These are phyloP conservation scores for Cinchona pubescens DNA, from an alignment of 257 asterid genomes.

Conservation along the genomic window DNA sequence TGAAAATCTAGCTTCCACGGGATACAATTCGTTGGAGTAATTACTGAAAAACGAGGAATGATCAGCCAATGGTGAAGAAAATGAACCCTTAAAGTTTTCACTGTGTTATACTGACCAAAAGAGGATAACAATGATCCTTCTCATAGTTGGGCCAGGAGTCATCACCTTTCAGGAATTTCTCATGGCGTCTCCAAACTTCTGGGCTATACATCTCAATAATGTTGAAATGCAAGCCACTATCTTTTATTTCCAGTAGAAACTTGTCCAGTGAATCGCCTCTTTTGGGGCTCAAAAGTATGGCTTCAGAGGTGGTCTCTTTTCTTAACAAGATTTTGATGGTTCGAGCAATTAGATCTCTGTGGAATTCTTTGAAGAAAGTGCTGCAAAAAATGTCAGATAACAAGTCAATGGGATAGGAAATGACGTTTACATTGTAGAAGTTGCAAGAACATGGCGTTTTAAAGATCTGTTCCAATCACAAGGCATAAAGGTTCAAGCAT, in stretches of 20 bases:
- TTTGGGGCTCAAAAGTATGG: slow-evolving; percentile 75
- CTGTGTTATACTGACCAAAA: slow-evolving; percentile 53
- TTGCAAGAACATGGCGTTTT: background rate
- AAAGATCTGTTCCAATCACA: background rate
- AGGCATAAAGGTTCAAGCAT: background rate
- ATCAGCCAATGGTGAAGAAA: slow-evolving; percentile 16
- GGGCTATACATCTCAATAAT: slow-evolving; percentile 53
- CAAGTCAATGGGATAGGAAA: background rate
- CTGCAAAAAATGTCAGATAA: slow-evolving; percentile 42
- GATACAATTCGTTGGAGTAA: background rate
- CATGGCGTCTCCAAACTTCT: slow-evolving; percentile 68
- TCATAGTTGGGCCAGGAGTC: slow-evolving; percentile 87
- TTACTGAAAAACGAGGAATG: background rate
- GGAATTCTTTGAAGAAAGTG: slow-evolving; percentile 84
- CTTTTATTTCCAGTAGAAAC: slow-evolving; percentile 55
- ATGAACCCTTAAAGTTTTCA: slow-evolving; percentile 22
- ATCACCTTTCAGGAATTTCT: slow-evolving; percentile 41
- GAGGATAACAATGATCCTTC: slow-evolving; percentile 83
- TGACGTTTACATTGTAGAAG: background rate
- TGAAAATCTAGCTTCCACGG: background rate
- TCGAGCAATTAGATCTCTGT: slow-evolving; percentile 62
- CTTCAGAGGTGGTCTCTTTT: slow-evolving; percentile 63
- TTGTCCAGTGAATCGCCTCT: slow-evolving; percentile 86
- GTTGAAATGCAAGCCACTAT: slow-evolving; percentile 55
- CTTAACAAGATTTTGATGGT: slow-evolving; percentile 69